Conservation (phyloP, 768 basidiomycete species). For the Chalciporus piperatus region DNA sequence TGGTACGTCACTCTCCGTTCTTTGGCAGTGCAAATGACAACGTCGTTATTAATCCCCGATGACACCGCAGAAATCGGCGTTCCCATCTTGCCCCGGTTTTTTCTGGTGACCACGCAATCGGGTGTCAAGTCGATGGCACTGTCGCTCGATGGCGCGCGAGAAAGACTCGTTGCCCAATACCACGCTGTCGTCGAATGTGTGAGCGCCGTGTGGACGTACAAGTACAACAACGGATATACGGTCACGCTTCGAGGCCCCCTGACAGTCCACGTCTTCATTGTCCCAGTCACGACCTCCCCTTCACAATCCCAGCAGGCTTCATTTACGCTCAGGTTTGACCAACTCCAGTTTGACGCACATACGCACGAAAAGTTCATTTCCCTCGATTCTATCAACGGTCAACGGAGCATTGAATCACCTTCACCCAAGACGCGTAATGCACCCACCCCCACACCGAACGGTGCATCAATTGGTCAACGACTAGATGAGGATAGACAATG, state of each 20-base stretch:
- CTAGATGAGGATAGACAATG: constrained; percentile 57
- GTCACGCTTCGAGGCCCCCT: constrained; percentile 76
- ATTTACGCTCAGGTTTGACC: constrained; percentile 60
- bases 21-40: constrained; percentile 4
- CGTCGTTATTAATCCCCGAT: constrained; percentile 8
- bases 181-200: constrained; percentile 65
- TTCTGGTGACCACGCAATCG: constrained; percentile 79
- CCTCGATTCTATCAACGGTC: constrained; percentile 59
- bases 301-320: constrained; percentile 18
- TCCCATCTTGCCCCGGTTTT: constrained; percentile 79
- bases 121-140: constrained; percentile 83
- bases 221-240: constrained; percentile 74
- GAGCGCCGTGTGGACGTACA: constrained; percentile 77
- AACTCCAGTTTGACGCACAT: constrained; percentile 71
- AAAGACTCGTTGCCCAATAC: constrained; percentile 51
- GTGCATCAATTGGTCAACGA: constrained; percentile 22
- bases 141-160: constrained; percentile 74
- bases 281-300: constrained; percentile 23
- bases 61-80: constrained; percentile 65
- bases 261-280: constrained; percentile 54
- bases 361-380: constrained; percentile 71
- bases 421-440: constrained; percentile 38
- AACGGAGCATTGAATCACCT: constrained; percentile 43
- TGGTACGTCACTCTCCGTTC: constrained; percentile 45
- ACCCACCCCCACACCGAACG: constrained; percentile 34